A percentile compares a stretch with the other conserved stretches of the same genome.
These are phyloP conservation scores for Wickerhamiella hasegawae DNA, from an alignment of 805 yeast genomes.

Conservation along the genomic window DNA sequence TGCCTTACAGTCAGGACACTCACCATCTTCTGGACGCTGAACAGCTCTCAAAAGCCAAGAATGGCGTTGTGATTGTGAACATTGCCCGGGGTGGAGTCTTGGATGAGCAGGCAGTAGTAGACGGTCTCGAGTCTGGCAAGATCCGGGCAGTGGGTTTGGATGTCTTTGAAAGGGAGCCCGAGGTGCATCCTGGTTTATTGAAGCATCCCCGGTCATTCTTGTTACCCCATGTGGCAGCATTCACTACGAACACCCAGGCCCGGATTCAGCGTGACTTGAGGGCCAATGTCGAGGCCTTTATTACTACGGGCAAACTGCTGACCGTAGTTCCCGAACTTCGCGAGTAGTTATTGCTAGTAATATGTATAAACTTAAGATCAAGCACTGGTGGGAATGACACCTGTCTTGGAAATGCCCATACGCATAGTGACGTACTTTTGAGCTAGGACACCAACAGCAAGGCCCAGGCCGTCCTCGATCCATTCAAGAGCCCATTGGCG, in stretches of 20 bases:
- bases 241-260: slow-evolving; percentile 33
- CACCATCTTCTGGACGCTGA: slow-evolving; percentile 32
- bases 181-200: slow-evolving; percentile 31
- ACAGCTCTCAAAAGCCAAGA: slow-evolving; percentile 32
- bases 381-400: no score
- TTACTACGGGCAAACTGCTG: slow-evolving; percentile 48
- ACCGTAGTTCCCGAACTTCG: slow-evolving; percentile 53
- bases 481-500: slow-evolving; percentile 68
- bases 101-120: slow-evolving; percentile 35
- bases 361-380: neutral
- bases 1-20: slow-evolving; percentile 39
- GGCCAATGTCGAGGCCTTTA: slow-evolving; percentile 37
- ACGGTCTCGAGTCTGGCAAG: slow-evolving; percentile 33
- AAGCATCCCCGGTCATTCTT: slow-evolving; percentile 31
- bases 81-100: slow-evolving; percentile 48
- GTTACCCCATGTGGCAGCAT: slow-evolving; percentile 46
- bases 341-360: neutral
- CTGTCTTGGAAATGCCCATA: slow-evolving; percentile 44
- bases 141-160: slow-evolving; percentile 39
- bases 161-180: slow-evolving; percentile 46
- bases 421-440: slow-evolving; percentile 82
- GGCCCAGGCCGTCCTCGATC: slow-evolving; percentile 62
- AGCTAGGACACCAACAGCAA: slow-evolving; percentile 73
- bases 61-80: slow-evolving; percentile 38
- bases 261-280: slow-evolving; percentile 65